A percentile compares a stretch with the other conserved stretches of the same genome.
phyloP scores from a whole-genome alignment of 345 rosid species.

The Trapa bicornis region DNA sequence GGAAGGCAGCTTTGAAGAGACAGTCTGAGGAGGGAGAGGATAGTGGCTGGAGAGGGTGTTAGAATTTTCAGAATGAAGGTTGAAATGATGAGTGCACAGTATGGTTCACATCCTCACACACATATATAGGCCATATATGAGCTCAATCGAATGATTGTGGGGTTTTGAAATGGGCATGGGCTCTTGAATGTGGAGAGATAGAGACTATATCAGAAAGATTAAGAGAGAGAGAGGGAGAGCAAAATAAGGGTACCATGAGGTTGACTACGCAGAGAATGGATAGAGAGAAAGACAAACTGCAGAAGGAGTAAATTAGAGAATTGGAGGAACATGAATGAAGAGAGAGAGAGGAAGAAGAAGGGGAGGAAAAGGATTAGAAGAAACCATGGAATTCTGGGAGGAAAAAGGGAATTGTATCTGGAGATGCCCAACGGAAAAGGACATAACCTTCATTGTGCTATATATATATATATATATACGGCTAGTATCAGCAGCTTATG shows the following conservation, averaged over 20 bases:
- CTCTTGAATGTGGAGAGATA: neutral
- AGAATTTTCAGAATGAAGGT: neutral
- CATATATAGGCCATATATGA: neutral
- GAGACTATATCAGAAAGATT: neutral
- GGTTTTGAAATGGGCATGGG: neutral
- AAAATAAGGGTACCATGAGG: conserved; percentile 5
- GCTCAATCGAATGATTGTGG: no score
- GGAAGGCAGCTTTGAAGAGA: neutral
- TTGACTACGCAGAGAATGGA: conserved; percentile 8
- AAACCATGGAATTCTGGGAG: conserved; percentile 79
- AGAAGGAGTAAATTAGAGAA: neutral
- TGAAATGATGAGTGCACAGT: neutral
- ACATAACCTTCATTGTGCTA: conserved; percentile 56
- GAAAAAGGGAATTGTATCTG: conserved; percentile 32
- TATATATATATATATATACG: no score
- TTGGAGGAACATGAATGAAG: neutral
- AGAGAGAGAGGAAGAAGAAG: conserved; percentile 6
- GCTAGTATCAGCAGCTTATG: no score
- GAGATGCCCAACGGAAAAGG: conserved; percentile 61
- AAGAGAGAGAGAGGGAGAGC: neutral
- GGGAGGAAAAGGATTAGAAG: conserved; percentile 2
- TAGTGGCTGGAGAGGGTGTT: neutral
- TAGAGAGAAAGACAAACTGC: conserved; percentile 1
- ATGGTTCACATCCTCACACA: neutral
- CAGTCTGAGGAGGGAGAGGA: neutral